These are phyloP conservation scores for Mrakia blollopis DNA, from an alignment of 768 basidiomycete genomes.

Conservation along the genomic window DNA sequence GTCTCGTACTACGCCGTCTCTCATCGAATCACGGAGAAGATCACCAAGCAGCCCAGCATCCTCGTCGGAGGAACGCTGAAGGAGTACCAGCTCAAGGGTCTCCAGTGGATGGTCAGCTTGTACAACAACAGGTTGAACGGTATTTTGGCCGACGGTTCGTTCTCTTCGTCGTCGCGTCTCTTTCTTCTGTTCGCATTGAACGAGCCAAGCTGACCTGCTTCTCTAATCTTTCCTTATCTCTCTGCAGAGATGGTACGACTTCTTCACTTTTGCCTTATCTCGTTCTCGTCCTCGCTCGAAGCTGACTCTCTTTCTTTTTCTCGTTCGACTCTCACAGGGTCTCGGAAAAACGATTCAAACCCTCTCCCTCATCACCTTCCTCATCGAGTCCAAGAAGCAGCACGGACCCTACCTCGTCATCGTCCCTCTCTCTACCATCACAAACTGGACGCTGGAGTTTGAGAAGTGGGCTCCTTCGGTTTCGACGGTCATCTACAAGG, in stretches of 20 bases:
- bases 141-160: slow-evolving; percentile 67
- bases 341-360: slow-evolving; percentile 47
- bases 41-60: slow-evolving; percentile 49
- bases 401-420: slow-evolving; percentile 94
- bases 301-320: slow-evolving; percentile 34
- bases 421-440: slow-evolving; percentile 92
- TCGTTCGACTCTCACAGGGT: slow-evolving; percentile 32
- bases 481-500: slow-evolving; percentile 73
- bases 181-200: background rate
- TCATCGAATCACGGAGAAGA: slow-evolving; percentile 81
- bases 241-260: slow-evolving; percentile 42
- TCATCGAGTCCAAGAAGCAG: slow-evolving; percentile 84
- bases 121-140: slow-evolving; percentile 95
- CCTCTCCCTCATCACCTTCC: slow-evolving; percentile 70
- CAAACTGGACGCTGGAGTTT: slow-evolving; percentile 95
- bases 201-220: background rate
- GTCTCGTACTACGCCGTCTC: slow-evolving; percentile 96
- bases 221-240: background rate
- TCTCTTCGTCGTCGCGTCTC: background rate
- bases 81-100: slow-evolving; percentile 88
- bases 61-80: slow-evolving; percentile 65
- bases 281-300: slow-evolving; percentile 42
- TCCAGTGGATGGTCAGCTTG: slow-evolving; percentile 98
- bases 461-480: slow-evolving; percentile 92
- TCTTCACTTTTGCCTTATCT: background rate